These are phyloP conservation scores for Metarhizium brunneum DNA, from an alignment of 2,329 filamentous ascomycete species.

Conservation along the genomic window DNA sequence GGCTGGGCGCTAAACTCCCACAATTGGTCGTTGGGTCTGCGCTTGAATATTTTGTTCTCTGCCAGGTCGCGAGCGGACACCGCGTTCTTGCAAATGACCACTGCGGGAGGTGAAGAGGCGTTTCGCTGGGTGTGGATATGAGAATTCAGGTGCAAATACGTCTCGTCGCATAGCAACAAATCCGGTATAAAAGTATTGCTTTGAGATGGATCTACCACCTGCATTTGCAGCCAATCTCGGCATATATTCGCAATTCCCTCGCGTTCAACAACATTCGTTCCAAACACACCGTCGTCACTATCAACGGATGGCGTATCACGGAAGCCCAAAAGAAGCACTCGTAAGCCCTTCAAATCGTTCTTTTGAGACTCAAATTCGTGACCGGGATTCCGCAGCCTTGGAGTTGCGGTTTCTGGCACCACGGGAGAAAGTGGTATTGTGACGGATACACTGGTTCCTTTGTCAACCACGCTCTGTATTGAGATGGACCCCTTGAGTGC, in stretches of 20 bases:
- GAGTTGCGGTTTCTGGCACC: neutral
- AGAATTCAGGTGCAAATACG: constrained; percentile 14
- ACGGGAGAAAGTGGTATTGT: constrained; percentile 17
- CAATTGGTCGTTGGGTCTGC: constrained; percentile 10
- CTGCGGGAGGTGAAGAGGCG: constrained; percentile 3
- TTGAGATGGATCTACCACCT: constrained; percentile 11
- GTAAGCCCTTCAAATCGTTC: constrained; percentile 20
- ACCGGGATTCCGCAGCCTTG: constrained; percentile 7
- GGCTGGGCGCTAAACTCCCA: constrained; percentile 30
- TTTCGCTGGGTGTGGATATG: constrained; percentile 10
- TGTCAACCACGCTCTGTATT: constrained; percentile 36
- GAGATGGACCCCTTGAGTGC: constrained; percentile 50
- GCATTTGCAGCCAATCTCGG: constrained; percentile 22
- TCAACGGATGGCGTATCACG: constrained; percentile 4
- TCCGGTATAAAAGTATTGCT: constrained; percentile 14
- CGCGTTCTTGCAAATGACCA: constrained; percentile 6
- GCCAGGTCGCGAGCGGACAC: constrained; percentile 1
- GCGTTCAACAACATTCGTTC: constrained; percentile 5
- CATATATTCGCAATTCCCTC: constrained; percentile 16
- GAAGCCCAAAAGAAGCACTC: constrained; percentile 18
- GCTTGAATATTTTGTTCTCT: constrained; percentile 1
- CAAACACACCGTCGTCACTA: constrained; percentile 1
- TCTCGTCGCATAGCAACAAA: constrained; percentile 16
- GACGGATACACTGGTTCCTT: constrained; percentile 27
- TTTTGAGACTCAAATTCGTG: constrained; percentile 20